A percentile compares a stretch with the other conserved stretches of the same genome.
Evolutionary conservation across 192 early-diverging fungal genomes (phyloP).

Genomic region (Backusella tuberculispora): DNA sequence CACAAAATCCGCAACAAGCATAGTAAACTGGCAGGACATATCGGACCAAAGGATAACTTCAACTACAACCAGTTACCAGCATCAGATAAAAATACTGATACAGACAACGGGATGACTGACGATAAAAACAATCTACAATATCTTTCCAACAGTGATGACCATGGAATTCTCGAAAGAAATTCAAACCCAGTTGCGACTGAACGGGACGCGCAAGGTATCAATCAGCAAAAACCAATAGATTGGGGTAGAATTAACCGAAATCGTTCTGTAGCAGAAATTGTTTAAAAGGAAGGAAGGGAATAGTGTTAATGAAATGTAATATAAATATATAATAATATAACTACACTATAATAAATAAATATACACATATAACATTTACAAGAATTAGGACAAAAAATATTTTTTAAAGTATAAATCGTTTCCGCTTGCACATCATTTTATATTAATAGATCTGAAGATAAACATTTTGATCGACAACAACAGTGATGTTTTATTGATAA

Average conservation of each 20-base stretch:
- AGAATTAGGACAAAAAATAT: no score
- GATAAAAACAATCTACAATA: background rate
- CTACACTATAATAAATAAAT: no score
- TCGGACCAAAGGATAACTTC: background rate
- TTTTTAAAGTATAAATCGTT: no score
- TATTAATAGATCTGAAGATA: no score
- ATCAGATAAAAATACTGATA: background rate
- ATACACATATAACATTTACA: no score
- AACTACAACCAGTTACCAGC: background rate
- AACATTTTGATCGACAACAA: no score
- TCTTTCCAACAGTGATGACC: background rate
- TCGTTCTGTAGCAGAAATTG: background rate
- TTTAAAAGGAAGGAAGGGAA: background rate
- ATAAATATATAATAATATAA: background rate
- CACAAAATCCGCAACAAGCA: background rate
- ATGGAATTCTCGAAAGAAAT: background rate
- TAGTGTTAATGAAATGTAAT: background rate
- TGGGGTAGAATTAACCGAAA: background rate
- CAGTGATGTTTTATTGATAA: no score
- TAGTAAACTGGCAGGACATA: background rate
- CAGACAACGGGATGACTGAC: no score
- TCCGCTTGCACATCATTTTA: no score
- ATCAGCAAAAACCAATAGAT: background rate
- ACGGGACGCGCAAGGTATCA: background rate
- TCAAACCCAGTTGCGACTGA: background rate